phyloP scores from a whole-genome alignment of 176 grass and related monocot genomes.

The Oryza australiensis region DNA sequence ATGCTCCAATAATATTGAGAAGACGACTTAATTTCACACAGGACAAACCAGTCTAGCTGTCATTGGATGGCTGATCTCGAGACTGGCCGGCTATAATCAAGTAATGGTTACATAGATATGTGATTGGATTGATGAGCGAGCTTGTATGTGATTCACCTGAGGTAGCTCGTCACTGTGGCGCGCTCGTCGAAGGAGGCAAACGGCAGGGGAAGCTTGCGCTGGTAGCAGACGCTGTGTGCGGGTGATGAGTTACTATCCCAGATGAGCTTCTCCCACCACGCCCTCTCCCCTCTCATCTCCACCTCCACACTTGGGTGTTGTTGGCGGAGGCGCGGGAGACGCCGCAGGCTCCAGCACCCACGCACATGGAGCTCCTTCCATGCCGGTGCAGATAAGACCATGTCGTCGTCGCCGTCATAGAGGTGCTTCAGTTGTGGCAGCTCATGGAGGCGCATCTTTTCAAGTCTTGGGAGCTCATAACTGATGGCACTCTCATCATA shows the following conservation, averaged over 20 bases:
- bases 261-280: neutral
- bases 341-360: conserved; percentile 18
- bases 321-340: neutral
- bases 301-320: neutral
- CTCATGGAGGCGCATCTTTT: neutral
- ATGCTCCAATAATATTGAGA: neutral
- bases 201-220: neutral
- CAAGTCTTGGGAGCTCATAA: neutral
- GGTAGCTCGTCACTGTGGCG: neutral
- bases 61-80: neutral
- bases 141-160: conserved; percentile 1
- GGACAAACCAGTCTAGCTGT: neutral
- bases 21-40: neutral
- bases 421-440: conserved; percentile 4
- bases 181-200: neutral
- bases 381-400: accelerated
- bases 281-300: conserved; percentile 4
- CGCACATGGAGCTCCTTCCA: conserved; percentile 31
- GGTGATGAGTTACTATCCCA: neutral
- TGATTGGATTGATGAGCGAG: neutral
- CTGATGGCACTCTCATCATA: accelerated
- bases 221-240: neutral
- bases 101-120: neutral
- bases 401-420: accelerated
- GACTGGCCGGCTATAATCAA: too few relatives aligned